phyloP scores from a whole-genome alignment of 306 rosid species.

The Pueraria montana region DNA sequence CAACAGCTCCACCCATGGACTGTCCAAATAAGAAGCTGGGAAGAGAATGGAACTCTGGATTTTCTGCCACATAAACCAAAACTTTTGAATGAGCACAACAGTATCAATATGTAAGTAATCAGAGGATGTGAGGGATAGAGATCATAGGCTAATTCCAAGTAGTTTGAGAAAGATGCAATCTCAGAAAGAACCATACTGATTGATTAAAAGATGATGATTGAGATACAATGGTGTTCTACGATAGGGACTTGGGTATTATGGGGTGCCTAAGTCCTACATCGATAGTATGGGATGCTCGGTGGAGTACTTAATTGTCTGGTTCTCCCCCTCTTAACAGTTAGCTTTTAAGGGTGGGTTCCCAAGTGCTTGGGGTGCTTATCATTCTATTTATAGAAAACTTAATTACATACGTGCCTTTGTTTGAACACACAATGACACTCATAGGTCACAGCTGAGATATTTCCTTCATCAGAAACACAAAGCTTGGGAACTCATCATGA shows the following conservation, averaged over 20 bases:
- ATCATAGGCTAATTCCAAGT: not conserved
- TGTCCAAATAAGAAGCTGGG: constrained; percentile 88
- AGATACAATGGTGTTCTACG: not conserved
- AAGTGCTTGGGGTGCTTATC: too few relatives aligned
- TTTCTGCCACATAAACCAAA: constrained; percentile 62
- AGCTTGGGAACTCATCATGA: not conserved
- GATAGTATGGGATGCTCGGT: too few relatives aligned
- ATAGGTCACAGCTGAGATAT: not conserved
- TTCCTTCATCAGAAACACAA: constrained; percentile 37
- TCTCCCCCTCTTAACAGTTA: too few relatives aligned
- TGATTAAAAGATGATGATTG: not conserved
- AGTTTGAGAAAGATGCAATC: not conserved
- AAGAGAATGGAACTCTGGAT: constrained; percentile 66
- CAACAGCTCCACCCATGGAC: constrained; percentile 98
- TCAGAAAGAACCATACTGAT: not conserved
- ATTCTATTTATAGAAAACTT: too few relatives aligned
- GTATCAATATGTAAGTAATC: not conserved
- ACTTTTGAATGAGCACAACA: constrained; percentile 15
- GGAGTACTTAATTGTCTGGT: too few relatives aligned
- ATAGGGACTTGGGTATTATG: too few relatives aligned
- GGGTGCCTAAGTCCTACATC: too few relatives aligned
- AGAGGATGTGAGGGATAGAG: not conserved
- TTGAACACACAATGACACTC: constrained; percentile 14
- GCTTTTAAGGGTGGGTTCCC: too few relatives aligned
- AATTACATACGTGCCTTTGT: not conserved